Base-by-base conservation (phyloP, 805 yeast genomes). In the Yarrowia bubula region DNA sequence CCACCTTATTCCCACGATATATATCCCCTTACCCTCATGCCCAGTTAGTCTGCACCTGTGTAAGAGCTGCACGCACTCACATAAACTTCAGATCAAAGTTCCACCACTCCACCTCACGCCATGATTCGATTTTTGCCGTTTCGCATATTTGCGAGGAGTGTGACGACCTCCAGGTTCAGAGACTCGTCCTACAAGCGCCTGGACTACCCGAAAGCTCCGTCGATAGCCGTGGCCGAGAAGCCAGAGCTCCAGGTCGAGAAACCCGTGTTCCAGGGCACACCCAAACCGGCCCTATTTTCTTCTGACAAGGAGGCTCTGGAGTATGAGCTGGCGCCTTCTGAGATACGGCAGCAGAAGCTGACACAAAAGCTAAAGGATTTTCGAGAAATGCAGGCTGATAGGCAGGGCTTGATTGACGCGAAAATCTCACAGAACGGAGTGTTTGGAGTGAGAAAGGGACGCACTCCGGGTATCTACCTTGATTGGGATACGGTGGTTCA, bases 141-240 rank as follows among this genome's bases (percentile, higher is more conserved):
- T 31, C 37, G 37, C 22, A 31, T n/a, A 9, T 31, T 31, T n/a
- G 14, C 51, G 51, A 7, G 14, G 15, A 3, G 37, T 15, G 4
- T 46, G 22, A 4, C 51, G 18, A 7, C 10, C 37, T 46, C 51
- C 8, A 22, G 37, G 18, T 46, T 46, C 15, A 35, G 51, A 4
- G 8, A 32, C 28, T 38, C 32, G 28, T 3, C 15, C 8, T 47
- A 47, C 53, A 47, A 32, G 6, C 53, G 53, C 7, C 28, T 47
- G 15, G 53, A 47, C 28, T 47, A 47, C n/a, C 53, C 53, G 5
- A 47, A 47, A 11, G 53, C 53, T 47, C 53, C 53, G 4, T 9
- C 22, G 10, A 22, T 22, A 22, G 28, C 28, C 5, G 28, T 22
- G 3, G 28, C 5, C 28, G 28, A 22, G 28, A 22, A 22, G 28